Conservation (phyloP, 2,329 filamentous ascomycete species). For the Verticillium albo-atrum region DNA sequence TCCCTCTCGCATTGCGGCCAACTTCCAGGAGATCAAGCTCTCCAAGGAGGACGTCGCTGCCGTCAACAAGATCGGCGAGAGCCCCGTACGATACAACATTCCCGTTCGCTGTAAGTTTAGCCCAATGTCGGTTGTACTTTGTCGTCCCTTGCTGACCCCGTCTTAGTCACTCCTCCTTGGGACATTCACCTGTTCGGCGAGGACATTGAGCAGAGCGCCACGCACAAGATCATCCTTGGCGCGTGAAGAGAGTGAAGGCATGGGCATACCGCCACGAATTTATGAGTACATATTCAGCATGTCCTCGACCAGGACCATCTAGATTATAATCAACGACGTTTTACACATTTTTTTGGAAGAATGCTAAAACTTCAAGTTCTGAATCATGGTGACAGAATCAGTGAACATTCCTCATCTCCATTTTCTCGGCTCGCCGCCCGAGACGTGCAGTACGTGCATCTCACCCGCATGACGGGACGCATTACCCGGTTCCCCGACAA, state of each 20-base stretch:
- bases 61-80: slow-evolving; percentile 58
- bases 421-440: background rate
- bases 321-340: background rate
- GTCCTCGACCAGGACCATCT: background rate
- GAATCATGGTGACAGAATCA: too few species aligned
- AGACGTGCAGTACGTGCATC: background rate
- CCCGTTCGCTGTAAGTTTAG: slow-evolving; percentile 33
- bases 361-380: background rate
- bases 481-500: background rate
- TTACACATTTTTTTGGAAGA: background rate
- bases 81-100: slow-evolving; percentile 38
- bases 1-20: slow-evolving; percentile 60
- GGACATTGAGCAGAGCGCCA: background rate
- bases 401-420: background rate
- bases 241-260: background rate
- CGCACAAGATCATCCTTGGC: background rate
- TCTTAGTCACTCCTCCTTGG: background rate
- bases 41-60: slow-evolving; percentile 52
- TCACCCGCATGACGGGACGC: background rate
- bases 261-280: background rate
- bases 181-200: background rate
- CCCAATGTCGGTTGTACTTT: background rate
- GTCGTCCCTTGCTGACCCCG: background rate
- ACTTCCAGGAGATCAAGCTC: slow-evolving; percentile 65
- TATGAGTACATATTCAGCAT: background rate